Evolutionary conservation across 805 yeast species (phyloP).

Genomic region (Spathaspora gorwiae): DNA sequence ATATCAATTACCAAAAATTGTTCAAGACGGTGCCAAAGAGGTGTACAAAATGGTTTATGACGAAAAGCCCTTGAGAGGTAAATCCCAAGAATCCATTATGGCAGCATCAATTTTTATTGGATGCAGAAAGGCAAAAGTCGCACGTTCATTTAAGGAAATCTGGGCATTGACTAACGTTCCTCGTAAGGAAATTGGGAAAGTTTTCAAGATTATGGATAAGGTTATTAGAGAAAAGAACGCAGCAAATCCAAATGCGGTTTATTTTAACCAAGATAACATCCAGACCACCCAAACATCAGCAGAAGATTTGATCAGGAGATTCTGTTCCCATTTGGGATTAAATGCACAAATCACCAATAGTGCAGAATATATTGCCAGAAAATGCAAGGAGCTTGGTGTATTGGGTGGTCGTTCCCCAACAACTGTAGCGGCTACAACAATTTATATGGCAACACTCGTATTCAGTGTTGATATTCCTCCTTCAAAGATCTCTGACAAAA

Average conservation of each 20-base stretch:
- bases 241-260: conserved; percentile 36
- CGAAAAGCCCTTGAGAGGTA: conserved; percentile 79
- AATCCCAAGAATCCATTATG: conserved; percentile 89
- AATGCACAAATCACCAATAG: conserved; percentile 81
- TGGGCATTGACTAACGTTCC: conserved; percentile 94
- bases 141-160: conserved; percentile 92
- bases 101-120: conserved; percentile 95
- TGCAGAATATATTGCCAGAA: conserved; percentile 87
- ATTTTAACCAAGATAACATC: conserved; percentile 44
- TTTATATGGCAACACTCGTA: conserved; percentile 88
- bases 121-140: conserved; percentile 88
- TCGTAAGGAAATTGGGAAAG: conserved; percentile 88
- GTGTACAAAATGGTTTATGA: conserved; percentile 89
- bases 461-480: conserved; percentile 76
- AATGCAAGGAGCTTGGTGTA: conserved; percentile 87
- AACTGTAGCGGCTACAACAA: conserved; percentile 95
- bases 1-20: conserved; percentile 87
- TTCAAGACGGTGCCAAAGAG: conserved; percentile 96
- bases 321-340: conserved; percentile 91
- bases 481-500: conserved; percentile 77
- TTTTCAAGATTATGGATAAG: conserved; percentile 73
- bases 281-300: conserved; percentile 85
- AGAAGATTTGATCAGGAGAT: conserved; percentile 90
- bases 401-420: conserved; percentile 96
- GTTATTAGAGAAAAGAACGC: conserved; percentile 55